phyloP scores from a whole-genome alignment of 2,329 filamentous ascomycete genomes.

The Parafenestella ontariensis region DNA sequence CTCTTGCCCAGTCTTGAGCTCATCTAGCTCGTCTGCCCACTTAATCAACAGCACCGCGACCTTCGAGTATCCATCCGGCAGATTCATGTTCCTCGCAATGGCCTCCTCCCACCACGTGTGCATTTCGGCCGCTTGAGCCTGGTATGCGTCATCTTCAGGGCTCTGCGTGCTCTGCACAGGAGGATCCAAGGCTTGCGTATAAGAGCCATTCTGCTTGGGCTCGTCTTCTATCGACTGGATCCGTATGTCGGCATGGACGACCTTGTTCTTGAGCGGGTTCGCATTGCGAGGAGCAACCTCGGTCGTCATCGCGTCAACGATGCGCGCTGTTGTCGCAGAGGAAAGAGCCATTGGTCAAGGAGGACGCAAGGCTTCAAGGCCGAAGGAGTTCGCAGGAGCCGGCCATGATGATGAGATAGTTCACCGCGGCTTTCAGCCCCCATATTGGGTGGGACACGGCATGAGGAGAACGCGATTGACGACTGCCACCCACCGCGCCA shows the following conservation, averaged over 20 bases:
- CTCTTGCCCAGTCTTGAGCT: conserved; percentile 43
- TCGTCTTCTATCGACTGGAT: conserved; percentile 31
- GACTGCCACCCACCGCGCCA: neutral
- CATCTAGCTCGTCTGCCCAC: conserved; percentile 41
- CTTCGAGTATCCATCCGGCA: conserved; percentile 34
- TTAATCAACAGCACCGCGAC: conserved; percentile 42
- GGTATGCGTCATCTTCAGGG: conserved; percentile 20
- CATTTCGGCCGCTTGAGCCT: conserved; percentile 32
- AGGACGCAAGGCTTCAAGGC: conserved; percentile 14
- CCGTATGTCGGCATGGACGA: conserved; percentile 36
- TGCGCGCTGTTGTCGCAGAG: conserved; percentile 3
- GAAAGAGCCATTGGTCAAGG: conserved; percentile 20
- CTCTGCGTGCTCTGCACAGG: conserved; percentile 6
- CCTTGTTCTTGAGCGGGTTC: conserved; percentile 24
- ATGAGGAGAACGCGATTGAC: conserved; percentile 3
- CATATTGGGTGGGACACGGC: conserved; percentile 24
- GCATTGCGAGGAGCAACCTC: conserved; percentile 20
- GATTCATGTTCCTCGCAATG: conserved; percentile 30
- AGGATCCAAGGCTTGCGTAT: conserved; percentile 1
- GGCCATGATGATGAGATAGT: conserved; percentile 18
- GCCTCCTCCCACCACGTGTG: conserved; percentile 44
- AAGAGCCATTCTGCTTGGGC: neutral
- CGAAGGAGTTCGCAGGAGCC: conserved; percentile 23
- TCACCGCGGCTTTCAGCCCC: conserved; percentile 35
- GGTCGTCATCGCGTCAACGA: conserved; percentile 23